Conservation (phyloP, 345 rosid species). For the Alliaria petiolata region DNA sequence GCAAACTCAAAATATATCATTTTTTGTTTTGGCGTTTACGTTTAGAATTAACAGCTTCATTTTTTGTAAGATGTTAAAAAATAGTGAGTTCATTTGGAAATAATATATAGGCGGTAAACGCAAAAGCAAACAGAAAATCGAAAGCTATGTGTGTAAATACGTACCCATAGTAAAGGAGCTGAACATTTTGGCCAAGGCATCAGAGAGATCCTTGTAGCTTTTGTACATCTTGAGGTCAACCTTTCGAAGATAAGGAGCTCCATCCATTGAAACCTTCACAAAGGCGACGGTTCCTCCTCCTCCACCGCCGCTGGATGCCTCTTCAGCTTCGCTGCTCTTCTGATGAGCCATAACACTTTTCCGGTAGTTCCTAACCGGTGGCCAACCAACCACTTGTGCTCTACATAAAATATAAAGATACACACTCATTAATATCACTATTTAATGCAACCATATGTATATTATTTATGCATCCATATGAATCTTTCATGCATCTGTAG, state of each 20-base stretch:
- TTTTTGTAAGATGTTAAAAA: neutral
- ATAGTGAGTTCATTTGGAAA: neutral
- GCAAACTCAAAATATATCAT: neutral
- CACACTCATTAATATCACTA: neutral
- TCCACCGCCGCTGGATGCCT: slow-evolving; percentile 25
- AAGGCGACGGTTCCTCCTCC: slow-evolving; percentile 35
- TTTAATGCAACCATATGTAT: neutral
- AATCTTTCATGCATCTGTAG: neutral
- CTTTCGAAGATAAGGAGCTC: slow-evolving; percentile 92
- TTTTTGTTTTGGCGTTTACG: neutral
- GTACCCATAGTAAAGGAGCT: slow-evolving; percentile 92
- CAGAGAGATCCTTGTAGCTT: slow-evolving; percentile 80
- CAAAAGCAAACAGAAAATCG: neutral
- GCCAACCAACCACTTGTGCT: slow-evolving; percentile 96
- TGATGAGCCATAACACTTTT: slow-evolving; percentile 67
- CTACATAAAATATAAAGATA: slow-evolving; percentile 32
- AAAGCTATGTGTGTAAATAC: neutral
- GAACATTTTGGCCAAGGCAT: slow-evolving; percentile 84
- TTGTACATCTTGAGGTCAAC: slow-evolving; percentile 86
- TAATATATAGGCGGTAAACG: neutral
- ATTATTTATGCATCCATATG: neutral
- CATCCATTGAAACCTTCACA: slow-evolving; percentile 95
- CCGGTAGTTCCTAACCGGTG: slow-evolving; percentile 84
- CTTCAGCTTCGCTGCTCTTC: slow-evolving; percentile 41
- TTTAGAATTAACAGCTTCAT: neutral